These are phyloP conservation scores for Lactarius quietus DNA, from an alignment of 768 basidiomycete species.

Conservation along the genomic window DNA sequence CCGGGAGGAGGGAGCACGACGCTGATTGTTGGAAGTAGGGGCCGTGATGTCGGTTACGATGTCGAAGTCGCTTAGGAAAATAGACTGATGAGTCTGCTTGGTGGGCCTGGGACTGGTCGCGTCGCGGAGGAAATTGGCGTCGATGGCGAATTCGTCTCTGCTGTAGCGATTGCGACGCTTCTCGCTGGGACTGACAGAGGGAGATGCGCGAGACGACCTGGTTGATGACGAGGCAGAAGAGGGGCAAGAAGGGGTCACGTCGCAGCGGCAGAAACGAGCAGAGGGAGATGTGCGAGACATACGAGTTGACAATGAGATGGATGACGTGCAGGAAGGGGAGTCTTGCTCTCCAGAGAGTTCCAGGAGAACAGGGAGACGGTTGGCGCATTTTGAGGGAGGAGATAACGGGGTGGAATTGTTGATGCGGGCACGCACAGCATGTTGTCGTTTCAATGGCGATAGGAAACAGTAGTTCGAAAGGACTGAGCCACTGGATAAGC, in stretches of 20 bases:
- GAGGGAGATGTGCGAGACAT: constrained; percentile 16
- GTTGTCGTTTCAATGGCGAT: constrained; percentile 19
- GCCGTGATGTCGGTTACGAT: constrained; percentile 16
- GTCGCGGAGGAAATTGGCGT: constrained; percentile 7
- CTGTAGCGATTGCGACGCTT: constrained; percentile 26
- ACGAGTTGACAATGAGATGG: constrained; percentile 1
- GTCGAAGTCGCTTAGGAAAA: constrained; percentile 17
- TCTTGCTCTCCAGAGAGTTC: constrained; percentile 31
- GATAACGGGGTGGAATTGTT: constrained; percentile 8
- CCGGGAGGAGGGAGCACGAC: neutral
- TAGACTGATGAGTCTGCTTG: neutral
- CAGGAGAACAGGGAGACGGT: constrained; percentile 32
- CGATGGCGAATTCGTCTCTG: constrained; percentile 28
- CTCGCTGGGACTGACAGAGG: constrained; percentile 8
- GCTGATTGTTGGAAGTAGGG: constrained; percentile 28
- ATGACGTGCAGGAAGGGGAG: constrained; percentile 20
- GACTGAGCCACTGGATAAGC: neutral
- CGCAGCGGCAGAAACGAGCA: too few relatives aligned
- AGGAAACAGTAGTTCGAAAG: constrained; percentile 7
- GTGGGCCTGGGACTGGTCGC: constrained; percentile 1
- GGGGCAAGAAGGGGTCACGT: constrained; percentile 18
- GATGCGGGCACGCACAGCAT: constrained; percentile 21
- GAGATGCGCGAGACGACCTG: constrained; percentile 12
- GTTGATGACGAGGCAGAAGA: constrained; percentile 1
- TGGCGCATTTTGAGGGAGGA: constrained; percentile 29